Conservation (phyloP, 1,284 basidiomycete genomes). For the Leccinum subrobustum region DNA sequence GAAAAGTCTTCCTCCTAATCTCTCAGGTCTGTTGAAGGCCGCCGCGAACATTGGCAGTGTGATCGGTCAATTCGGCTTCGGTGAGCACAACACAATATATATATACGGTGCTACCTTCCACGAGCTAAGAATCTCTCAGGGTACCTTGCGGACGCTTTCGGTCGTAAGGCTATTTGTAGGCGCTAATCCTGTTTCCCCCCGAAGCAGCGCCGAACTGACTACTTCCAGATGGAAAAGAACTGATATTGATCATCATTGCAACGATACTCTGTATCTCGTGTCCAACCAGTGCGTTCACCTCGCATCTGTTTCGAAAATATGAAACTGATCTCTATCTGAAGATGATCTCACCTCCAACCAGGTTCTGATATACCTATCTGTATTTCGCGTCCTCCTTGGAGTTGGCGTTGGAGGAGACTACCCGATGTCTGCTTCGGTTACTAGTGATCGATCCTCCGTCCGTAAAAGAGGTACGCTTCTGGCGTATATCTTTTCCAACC, state of each 20-base stretch:
- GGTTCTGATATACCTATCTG: slow-evolving; percentile 57
- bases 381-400: slow-evolving; percentile 72
- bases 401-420: slow-evolving; percentile 83
- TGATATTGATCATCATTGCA: slow-evolving; percentile 75
- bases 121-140: slow-evolving; percentile 19
- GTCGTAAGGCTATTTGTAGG: slow-evolving; percentile 65
- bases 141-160: slow-evolving; percentile 65
- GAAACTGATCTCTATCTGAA: slow-evolving; percentile 14
- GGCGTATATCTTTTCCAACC: slow-evolving; percentile 73
- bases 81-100: slow-evolving; percentile 23
- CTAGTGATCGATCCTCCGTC: slow-evolving; percentile 67
- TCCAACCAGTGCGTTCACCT: slow-evolving; percentile 41
- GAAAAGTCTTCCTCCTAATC: slow-evolving; percentile 48
- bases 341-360: slow-evolving; percentile 43
- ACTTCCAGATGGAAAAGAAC: slow-evolving; percentile 65
- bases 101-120: slow-evolving; percentile 8
- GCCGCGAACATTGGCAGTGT: slow-evolving; percentile 73
- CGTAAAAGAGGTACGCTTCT: slow-evolving; percentile 74
- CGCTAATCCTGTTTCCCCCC: slow-evolving; percentile 2
- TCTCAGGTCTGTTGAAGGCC: slow-evolving; percentile 68
- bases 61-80: slow-evolving; percentile 74
- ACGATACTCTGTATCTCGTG: slow-evolving; percentile 58
- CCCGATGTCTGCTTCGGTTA: slow-evolving; percentile 73
- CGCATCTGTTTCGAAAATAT: neutral
- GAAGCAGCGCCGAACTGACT: slow-evolving; percentile 10